Evolutionary conservation across 2,329 filamentous ascomycete species (phyloP).

Genomic region (Rhynchosporium secalis): DNA sequence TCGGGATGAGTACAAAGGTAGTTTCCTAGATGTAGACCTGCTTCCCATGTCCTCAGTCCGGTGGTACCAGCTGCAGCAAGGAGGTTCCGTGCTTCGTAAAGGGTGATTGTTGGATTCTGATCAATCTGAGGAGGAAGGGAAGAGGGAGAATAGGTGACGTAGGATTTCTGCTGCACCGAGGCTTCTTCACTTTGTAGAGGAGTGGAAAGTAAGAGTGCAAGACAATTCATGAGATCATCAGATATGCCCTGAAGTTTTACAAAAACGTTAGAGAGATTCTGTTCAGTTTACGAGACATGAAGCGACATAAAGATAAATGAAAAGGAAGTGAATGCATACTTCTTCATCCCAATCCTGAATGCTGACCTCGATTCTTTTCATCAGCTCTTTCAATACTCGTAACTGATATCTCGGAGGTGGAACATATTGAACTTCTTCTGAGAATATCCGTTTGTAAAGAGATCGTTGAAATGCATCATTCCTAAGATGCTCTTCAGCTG

Average conservation of each 20-base stretch:
- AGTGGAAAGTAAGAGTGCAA: constrained; percentile 64
- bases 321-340: constrained; percentile 57
- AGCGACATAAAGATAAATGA: constrained; percentile 1
- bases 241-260: constrained; percentile 67
- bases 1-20: constrained; percentile 53
- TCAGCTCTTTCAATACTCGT: constrained; percentile 71
- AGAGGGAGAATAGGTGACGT: constrained; percentile 66
- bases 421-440: constrained; percentile 53
- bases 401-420: constrained; percentile 71
- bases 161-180: constrained; percentile 69
- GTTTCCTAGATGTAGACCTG: constrained; percentile 69
- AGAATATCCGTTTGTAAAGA: constrained; percentile 68
- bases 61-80: constrained; percentile 73
- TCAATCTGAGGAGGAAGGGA: constrained; percentile 20
- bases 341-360: constrained; percentile 83
- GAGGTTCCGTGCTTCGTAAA: constrained; percentile 68
- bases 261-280: constrained; percentile 31
- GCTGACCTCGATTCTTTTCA: constrained; percentile 67
- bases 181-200: constrained; percentile 63
- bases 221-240: constrained; percentile 71
- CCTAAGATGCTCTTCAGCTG: constrained; percentile 58
- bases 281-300: constrained; percentile 12
- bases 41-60: constrained; percentile 79
- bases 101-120: constrained; percentile 49
- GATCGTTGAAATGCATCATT: constrained; percentile 62